A percentile compares a stretch with the other conserved stretches of the same genome.
phyloP scores from a whole-genome alignment of 108 stramenopile species.

The Fragilariopsis cylindrus region DNA sequence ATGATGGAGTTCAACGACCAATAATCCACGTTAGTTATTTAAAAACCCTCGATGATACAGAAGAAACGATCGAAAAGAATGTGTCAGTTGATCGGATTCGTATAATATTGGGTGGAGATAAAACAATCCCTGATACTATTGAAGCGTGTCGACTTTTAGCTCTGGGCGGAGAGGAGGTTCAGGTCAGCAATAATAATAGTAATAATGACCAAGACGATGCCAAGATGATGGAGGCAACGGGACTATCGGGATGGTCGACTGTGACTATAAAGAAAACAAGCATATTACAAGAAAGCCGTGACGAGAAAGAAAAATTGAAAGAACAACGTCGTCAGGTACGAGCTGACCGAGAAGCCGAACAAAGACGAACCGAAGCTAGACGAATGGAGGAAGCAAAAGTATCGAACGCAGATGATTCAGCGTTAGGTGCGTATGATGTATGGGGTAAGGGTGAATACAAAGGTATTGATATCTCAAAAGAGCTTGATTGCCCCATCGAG shows the following conservation, averaged over 20 bases:
- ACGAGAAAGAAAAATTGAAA: constrained; percentile 57
- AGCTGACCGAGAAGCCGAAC: constrained; percentile 43
- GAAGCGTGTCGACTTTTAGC: constrained; percentile 80
- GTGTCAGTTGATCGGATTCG: constrained; percentile 63
- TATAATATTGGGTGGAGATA: constrained; percentile 65
- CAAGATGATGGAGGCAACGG: constrained; percentile 57
- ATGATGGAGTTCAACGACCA: constrained; percentile 10
- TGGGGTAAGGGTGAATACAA: constrained; percentile 73
- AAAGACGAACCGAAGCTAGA: constrained; percentile 51
- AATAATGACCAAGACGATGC: constrained; percentile 6
- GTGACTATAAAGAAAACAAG: constrained; percentile 68
- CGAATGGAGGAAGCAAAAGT: constrained; percentile 82
- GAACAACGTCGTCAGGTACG: constrained; percentile 44
- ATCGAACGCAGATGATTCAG: constrained; percentile 81
- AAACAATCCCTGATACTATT: constrained; percentile 64
- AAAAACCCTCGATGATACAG: constrained; percentile 41
- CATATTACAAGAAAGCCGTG: constrained; percentile 56
- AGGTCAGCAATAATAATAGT: constrained; percentile 16
- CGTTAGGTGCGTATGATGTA: constrained; percentile 83
- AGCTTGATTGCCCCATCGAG: constrained; percentile 38
- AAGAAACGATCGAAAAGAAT: constrained; percentile 75
- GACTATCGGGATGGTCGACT: constrained; percentile 72
- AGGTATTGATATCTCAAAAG: constrained; percentile 72
- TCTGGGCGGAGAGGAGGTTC: constrained; percentile 68
- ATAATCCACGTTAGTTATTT: constrained; percentile 72